Base-by-base conservation (phyloP, 2,329 filamentous ascomycete genomes). In the Cylindrodendrum hubeiense region DNA sequence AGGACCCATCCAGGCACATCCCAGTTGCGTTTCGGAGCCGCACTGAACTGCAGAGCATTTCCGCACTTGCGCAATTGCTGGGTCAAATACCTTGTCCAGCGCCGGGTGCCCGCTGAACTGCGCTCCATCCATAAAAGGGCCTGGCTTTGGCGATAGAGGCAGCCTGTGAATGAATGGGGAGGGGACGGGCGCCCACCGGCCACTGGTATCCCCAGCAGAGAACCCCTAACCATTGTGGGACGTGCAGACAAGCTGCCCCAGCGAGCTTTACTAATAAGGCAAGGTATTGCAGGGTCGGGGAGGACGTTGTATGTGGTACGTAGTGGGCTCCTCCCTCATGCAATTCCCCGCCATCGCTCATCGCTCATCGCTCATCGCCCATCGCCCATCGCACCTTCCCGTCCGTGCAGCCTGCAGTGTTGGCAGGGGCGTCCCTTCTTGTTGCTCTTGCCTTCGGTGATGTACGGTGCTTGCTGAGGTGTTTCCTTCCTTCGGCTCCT, bases 321-420 rank as follows among this genome's bases (percentile, higher is more conserved):
- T 26, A 33, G 46, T 21, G 46, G 46, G 8, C 26, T 50, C 46
- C 26, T 37, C 9, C 26, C 43, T 44, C 39, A 57, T 46, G 39
- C 24, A 47, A 37, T 28, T 30, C 19, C 22, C 34, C 30, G 33
- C 30, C 50, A 24, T 37, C 30, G 21, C 21, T 12, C 21, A 28
- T 19, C 26, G 39, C 41, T n/a, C n/a, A n/a, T n/a, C n/a, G n/a
- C n/a, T n/a, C n/a, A n/a, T n/a, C n/a, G n/a, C n/a, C n/a, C n/a
- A n/a, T n/a, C 30, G 21, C 21, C 15, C 21, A 28, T 19, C 26
- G 39, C 41, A 26, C 30, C 34, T 43, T 13, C 17, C 9, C 22
- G 41, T 52, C 55, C 41, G 41, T 60, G 57, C 49, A 47, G 13
- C 50, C 28, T 60, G 15, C 46, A 19, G 33, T 17, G 8, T 19